These are phyloP conservation scores for Podospora pseudopauciseta DNA, from an alignment of 495 filamentous ascomycete species.

Conservation along the genomic window DNA sequence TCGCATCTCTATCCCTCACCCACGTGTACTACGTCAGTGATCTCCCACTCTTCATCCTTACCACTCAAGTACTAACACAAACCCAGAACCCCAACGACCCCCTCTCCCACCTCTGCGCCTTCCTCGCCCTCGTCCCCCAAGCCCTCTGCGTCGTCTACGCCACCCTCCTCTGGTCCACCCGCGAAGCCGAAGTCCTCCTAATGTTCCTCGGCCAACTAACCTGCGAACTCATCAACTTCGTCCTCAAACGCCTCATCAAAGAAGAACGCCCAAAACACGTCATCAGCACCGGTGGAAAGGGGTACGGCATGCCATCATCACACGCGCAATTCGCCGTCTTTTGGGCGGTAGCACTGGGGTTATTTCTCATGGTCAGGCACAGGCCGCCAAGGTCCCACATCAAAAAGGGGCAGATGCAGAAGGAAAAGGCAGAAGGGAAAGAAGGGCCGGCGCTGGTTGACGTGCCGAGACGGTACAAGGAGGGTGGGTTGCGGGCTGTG, in stretches of 20 bases:
- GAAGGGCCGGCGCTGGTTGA: neutral
- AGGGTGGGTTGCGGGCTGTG: slow-evolving; percentile 21
- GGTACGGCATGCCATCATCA: slow-evolving; percentile 98
- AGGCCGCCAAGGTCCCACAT: slow-evolving; percentile 40
- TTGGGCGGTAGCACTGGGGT: slow-evolving; percentile 74
- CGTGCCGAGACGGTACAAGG: slow-evolving; percentile 13
- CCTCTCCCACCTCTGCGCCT: slow-evolving; percentile 82
- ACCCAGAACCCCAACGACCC: slow-evolving; percentile 78
- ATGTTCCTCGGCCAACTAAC: slow-evolving; percentile 90
- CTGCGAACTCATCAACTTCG: slow-evolving; percentile 92
- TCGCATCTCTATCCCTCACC: slow-evolving; percentile 88
- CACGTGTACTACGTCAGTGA: slow-evolving; percentile 87
- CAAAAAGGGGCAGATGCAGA: neutral
- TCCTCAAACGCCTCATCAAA: slow-evolving; percentile 83
- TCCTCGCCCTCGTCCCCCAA: slow-evolving; percentile 89
- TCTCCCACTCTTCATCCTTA: neutral
- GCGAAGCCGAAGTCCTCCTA: slow-evolving; percentile 83
- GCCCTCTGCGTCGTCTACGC: slow-evolving; percentile 84
- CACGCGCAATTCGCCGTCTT: slow-evolving; percentile 93
- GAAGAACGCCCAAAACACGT: slow-evolving; percentile 76
- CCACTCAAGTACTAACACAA: slow-evolving; percentile 17
- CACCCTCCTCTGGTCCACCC: slow-evolving; percentile 82
- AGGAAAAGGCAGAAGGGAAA: neutral
- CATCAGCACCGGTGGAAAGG: slow-evolving; percentile 73
- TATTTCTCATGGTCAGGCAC: slow-evolving; percentile 81